Base-by-base conservation (phyloP, 1,284 basidiomycete genomes). In the Ceratobasidium papillatum region DNA sequence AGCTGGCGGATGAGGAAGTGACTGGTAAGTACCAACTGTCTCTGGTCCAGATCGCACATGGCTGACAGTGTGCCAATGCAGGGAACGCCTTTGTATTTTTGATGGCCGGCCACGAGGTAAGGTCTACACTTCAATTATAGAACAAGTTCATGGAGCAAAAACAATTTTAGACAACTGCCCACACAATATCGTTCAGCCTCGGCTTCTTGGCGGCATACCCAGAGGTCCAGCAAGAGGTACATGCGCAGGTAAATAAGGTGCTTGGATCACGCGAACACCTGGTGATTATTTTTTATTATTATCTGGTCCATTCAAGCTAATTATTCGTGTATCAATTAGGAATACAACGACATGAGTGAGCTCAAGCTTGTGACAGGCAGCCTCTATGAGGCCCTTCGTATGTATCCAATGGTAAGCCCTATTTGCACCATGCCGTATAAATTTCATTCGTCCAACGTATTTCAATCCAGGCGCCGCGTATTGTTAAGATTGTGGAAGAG, bases 61-160 rank as follows among this genome's bases (percentile, higher is more conserved):
- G 4, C 34, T 59, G 38, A 27, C 32, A n/a, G 38, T 45, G 7
- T 30, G 22, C 43, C 38, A 17, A n/a, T 41, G 19, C 41, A 64
- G 62, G 62, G 17, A 64, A 64, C 34, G 62, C 43, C 19, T 64
- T 64, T 43, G 0, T 73, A 2, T 75, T 75, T 22, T 41, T 75
- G 2, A 72, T 75, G 22, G 75, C 75, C 14, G 75, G 75, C 2
- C 75, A 75, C 51, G 75, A 75, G 69, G 75, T 75, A 36, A 49
- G n/a, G n/a, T 41, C 19, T 3, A 19, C 3, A 36, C 32, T 58
- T 34, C 9, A 36, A 38, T 22, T 38, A 5, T 38, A n/a, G 19
- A 58, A n/a, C 32, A 58, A 11, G 17, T n/a, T 27, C n/a, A 19
- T 30, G 3, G n/a, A 62, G n/a, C 43, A 25, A 43, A 22, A 32